phyloP scores from a whole-genome alignment of 2,329 filamentous ascomycete genomes.

The Bipolaris gigantea region DNA sequence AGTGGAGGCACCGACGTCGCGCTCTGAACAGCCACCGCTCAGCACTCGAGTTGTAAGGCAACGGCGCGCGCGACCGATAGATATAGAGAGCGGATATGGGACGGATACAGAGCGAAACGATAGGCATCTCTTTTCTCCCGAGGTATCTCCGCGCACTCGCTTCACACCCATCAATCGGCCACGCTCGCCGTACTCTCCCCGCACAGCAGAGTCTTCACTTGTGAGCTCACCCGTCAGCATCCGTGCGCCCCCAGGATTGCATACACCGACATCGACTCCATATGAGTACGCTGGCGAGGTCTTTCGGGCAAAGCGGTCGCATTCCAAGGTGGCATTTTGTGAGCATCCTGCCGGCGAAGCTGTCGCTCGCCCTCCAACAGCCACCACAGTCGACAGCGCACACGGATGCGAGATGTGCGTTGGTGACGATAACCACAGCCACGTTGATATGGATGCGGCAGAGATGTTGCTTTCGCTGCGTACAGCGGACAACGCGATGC shows the following conservation, averaged over 20 bases:
- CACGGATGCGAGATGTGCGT: background rate
- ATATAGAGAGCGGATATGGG: slow-evolving; percentile 47
- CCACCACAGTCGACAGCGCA: slow-evolving; percentile 7
- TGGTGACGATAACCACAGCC: slow-evolving; percentile 12
- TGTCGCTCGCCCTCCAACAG: slow-evolving; percentile 11
- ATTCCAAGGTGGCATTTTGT: slow-evolving; percentile 26
- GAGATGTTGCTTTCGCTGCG: slow-evolving; percentile 40
- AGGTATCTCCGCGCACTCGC: slow-evolving; percentile 44
- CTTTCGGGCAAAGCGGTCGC: slow-evolving; percentile 31
- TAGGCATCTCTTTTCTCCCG: slow-evolving; percentile 44
- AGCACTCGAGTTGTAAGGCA: slow-evolving; percentile 8
- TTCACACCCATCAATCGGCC: slow-evolving; percentile 49
- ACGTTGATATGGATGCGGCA: slow-evolving; percentile 42
- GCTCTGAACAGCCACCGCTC: slow-evolving; percentile 22
- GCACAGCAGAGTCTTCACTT: slow-evolving; percentile 12
- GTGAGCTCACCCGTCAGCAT: slow-evolving; percentile 15
- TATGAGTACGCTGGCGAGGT: slow-evolving; percentile 8
- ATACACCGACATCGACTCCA: slow-evolving; percentile 22
- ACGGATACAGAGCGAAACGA: slow-evolving; percentile 47
- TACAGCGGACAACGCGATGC: slow-evolving; percentile 25
- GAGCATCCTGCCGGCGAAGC: slow-evolving; percentile 2
- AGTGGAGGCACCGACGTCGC: slow-evolving; percentile 14
- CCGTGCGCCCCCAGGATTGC: slow-evolving; percentile 4
- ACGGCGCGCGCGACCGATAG: slow-evolving; percentile 19
- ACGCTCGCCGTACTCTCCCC: slow-evolving; percentile 16